These are phyloP conservation scores for Fabrea salina DNA, from an alignment of 169 alveolate genomes.

Conservation along the genomic window DNA sequence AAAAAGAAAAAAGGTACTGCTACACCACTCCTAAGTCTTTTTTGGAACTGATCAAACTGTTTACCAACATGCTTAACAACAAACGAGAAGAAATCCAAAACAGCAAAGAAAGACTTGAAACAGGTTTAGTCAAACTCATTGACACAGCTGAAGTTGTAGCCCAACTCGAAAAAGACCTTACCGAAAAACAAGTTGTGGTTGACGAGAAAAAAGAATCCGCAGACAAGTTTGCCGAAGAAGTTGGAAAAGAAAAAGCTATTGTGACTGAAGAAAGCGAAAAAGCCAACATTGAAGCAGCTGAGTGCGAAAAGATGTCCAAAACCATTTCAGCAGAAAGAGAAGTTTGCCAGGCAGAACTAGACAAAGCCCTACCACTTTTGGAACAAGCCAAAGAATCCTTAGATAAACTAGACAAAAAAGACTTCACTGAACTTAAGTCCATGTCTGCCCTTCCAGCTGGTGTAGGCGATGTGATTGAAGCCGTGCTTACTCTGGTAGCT, in stretches of 20 bases:
- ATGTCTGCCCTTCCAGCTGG: constrained; percentile 94
- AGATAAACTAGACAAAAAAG: constrained; percentile 89
- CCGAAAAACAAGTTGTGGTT: not conserved
- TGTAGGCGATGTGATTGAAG: constrained; percentile 89
- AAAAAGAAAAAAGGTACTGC: constrained; percentile 75
- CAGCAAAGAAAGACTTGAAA: constrained; percentile 77
- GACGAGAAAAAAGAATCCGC: constrained; percentile 24
- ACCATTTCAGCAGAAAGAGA: constrained; percentile 85
- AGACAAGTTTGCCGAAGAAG: not conserved
- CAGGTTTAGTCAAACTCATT: constrained; percentile 82
- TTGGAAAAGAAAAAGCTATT: constrained; percentile 73
- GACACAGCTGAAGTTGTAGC: constrained; percentile 86
- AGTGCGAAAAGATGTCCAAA: constrained; percentile 89
- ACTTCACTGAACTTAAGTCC: constrained; percentile 91
- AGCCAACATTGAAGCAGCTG: constrained; percentile 88
- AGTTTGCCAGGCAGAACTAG: constrained; percentile 87
- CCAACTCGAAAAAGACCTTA: constrained; percentile 62
- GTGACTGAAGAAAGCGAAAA: constrained; percentile 75
- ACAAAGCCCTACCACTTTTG: constrained; percentile 92
- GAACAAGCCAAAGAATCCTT: constrained; percentile 91
- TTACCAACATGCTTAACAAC: constrained; percentile 80
- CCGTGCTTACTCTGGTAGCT: constrained; percentile 91
- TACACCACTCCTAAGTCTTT: constrained; percentile 91
- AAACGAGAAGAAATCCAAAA: constrained; percentile 84
- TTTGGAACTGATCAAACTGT: constrained; percentile 86